Percentiles rank a stretch among this genome's conserved stretches.
Conservation (phyloP, 2,329 filamentous ascomycete species). For the Botryotinia calthae region DNA sequence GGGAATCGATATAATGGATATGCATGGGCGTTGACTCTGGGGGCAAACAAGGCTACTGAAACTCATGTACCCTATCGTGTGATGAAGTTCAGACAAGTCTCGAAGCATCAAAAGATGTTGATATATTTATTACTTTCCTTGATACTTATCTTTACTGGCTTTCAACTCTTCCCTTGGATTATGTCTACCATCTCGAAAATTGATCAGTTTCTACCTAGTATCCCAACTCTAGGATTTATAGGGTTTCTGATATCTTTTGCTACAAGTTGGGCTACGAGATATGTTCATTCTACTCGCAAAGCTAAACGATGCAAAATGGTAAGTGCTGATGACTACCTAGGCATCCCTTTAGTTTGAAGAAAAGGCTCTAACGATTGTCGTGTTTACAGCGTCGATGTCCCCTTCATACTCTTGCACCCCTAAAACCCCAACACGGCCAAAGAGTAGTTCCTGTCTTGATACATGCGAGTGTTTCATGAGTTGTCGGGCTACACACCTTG, state of each 20-base stretch:
- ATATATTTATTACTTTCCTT: neutral
- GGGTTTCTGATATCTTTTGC: slow-evolving; percentile 27
- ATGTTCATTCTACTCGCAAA: slow-evolving; percentile 2
- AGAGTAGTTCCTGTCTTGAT: neutral
- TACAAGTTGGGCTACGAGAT: slow-evolving; percentile 27
- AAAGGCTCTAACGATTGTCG: neutral
- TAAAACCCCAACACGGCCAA: neutral
- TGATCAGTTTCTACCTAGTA: slow-evolving; percentile 13
- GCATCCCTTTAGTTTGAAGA: too few species aligned
- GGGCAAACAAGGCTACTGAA: neutral
- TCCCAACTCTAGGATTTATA: slow-evolving; percentile 30
- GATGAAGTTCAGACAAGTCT: neutral
- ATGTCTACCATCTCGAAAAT: neutral
- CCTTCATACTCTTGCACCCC: slow-evolving; percentile 2
- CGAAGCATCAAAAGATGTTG: neutral
- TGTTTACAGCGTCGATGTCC: slow-evolving; percentile 7
- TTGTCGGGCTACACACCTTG: neutral
- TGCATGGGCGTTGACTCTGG: neutral
- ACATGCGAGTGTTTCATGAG: neutral
- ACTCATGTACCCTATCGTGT: neutral
- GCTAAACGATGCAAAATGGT: slow-evolving; percentile 1
- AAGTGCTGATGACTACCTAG: neutral
- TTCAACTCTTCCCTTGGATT: slow-evolving; percentile 2
- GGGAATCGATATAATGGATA: slow-evolving; percentile 16
- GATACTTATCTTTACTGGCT: neutral